phyloP scores from a whole-genome alignment of 768 basidiomycete genomes.

The Russula abietina region DNA sequence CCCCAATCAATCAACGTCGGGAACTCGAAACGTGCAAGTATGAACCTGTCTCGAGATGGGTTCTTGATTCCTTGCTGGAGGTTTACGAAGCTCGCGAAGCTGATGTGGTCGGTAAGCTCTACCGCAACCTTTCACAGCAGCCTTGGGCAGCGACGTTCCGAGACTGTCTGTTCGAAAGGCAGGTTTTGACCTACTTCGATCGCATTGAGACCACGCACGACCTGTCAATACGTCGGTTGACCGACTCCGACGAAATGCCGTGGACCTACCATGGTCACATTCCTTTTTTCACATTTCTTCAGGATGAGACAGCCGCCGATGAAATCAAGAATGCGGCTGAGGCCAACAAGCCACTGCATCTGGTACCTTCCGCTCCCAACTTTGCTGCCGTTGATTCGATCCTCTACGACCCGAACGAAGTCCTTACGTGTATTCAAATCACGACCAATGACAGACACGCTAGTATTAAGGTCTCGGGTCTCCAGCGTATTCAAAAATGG shows the following conservation, averaged over 20 bases:
- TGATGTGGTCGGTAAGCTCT: neutral
- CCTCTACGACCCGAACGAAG: neutral
- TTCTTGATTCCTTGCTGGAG: neutral
- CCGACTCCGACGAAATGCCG: neutral
- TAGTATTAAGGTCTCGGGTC: neutral
- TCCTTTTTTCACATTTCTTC: neutral
- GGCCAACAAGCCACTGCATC: neutral
- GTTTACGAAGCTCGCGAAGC: neutral
- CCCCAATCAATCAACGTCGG: neutral
- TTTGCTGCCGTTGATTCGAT: neutral
- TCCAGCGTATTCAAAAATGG: too few relatives aligned
- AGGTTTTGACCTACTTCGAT: neutral
- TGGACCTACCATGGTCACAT: neutral
- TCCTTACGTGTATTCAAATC: neutral
- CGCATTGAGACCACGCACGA: neutral
- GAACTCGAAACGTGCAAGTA: neutral
- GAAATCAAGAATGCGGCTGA: too few relatives aligned
- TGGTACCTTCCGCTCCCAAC: neutral
- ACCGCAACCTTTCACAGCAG: fast-evolving
- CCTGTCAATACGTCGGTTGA: neutral
- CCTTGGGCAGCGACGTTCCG: neutral
- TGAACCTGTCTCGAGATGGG: neutral
- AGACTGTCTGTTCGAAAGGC: neutral
- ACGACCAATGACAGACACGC: neutral
- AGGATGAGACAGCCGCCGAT: too few relatives aligned